Evolutionary conservation across 176 grass and related monocot species (phyloP).

Genomic region (Aechmea fasciata): DNA sequence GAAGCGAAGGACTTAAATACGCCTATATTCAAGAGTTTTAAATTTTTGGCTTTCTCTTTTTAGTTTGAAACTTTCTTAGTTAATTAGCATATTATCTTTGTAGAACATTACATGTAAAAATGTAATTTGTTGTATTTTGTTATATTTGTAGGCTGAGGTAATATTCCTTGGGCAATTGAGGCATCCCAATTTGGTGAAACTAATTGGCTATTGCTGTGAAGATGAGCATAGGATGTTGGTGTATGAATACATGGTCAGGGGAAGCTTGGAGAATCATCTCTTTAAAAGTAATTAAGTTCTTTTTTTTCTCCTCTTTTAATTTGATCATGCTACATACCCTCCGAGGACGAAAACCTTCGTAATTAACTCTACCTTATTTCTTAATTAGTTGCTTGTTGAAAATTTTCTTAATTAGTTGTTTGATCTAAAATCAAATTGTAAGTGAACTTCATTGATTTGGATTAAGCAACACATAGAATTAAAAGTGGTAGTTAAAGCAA

Average conservation of each 20-base stretch:
- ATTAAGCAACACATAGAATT: too few species aligned
- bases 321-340: too few species aligned
- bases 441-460: background rate
- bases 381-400: background rate
- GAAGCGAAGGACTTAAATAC: too few species aligned
- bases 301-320: background rate
- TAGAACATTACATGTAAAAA: too few species aligned
- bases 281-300: slow-evolving; percentile 71
- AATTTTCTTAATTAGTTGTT: background rate
- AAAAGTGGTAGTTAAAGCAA: too few species aligned
- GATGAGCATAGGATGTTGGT: slow-evolving; percentile 93
- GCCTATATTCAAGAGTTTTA: background rate
- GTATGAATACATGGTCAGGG: slow-evolving; percentile 78
- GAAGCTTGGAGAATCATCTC: slow-evolving; percentile 81
- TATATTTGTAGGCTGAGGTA: slow-evolving; percentile 53
- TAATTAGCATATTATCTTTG: too few species aligned
- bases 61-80: too few species aligned
- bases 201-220: slow-evolving; percentile 76
- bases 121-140: background rate
- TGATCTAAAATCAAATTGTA: background rate
- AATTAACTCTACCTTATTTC: background rate
- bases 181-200: slow-evolving; percentile 70
- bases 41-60: background rate
- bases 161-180: slow-evolving; percentile 79
- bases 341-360: too few species aligned